Conservation (phyloP, 441 rosid species). For the Jatropha podagrica region DNA sequence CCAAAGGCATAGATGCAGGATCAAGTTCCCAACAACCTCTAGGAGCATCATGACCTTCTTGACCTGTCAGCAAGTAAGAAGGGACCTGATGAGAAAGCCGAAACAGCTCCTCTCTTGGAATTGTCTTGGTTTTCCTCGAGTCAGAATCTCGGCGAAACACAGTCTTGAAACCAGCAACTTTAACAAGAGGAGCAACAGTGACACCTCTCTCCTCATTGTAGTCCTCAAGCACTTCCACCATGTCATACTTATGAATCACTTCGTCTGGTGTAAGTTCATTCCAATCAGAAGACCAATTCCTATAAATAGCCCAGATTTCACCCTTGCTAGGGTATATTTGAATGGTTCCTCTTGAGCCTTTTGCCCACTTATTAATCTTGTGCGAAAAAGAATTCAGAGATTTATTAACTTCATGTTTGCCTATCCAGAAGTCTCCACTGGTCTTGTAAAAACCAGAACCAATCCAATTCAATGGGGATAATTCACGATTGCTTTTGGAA, state of each 20-base stretch:
- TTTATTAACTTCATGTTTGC: slow-evolving; percentile 53
- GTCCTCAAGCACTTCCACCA: slow-evolving; percentile 87
- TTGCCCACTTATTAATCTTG: slow-evolving; percentile 65
- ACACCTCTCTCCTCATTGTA: slow-evolving; percentile 54
- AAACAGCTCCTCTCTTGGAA: slow-evolving; percentile 78
- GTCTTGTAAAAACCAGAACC: slow-evolving; percentile 80
- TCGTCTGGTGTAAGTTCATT: slow-evolving; percentile 57
- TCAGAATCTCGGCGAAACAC: slow-evolving; percentile 59
- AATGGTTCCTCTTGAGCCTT: slow-evolving; percentile 67
- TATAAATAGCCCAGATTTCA: slow-evolving; percentile 87
- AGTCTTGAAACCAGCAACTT: slow-evolving; percentile 68
- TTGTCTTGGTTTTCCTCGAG: slow-evolving; percentile 37
- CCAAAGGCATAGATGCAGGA: slow-evolving; percentile 85
- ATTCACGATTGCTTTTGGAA: slow-evolving; percentile 64
- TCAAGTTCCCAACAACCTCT: slow-evolving; percentile 76
- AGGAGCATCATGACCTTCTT: slow-evolving; percentile 67
- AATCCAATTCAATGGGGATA: slow-evolving; percentile 68
- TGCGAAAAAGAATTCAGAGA: slow-evolving; percentile 80
- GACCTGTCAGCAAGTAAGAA: slow-evolving; percentile 57
- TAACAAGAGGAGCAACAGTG: slow-evolving; percentile 54
- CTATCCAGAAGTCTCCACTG: slow-evolving; percentile 82
- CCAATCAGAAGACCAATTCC: slow-evolving; percentile 91
- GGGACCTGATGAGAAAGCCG: slow-evolving; percentile 96
- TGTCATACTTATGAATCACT: slow-evolving; percentile 68
- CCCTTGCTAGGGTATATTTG: slow-evolving; percentile 73